Percentiles rank a stretch among this genome's conserved stretches.
These are phyloP conservation scores for Nemania diffusa DNA, from an alignment of 2,329 filamentous ascomycete genomes.

Conservation along the genomic window DNA sequence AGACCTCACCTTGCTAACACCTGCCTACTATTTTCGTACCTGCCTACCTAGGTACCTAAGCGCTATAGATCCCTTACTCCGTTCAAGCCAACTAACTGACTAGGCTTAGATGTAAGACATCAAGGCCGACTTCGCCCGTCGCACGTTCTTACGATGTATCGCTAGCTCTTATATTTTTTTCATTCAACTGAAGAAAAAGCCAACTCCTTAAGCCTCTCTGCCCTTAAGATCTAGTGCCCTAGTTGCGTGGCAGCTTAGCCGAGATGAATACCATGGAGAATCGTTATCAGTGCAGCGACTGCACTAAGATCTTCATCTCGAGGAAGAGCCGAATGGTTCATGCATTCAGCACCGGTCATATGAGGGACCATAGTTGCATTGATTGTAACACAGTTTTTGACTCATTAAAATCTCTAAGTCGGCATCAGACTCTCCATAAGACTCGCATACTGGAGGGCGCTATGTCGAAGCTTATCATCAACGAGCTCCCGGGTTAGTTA, in stretches of 20 bases:
- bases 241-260: background rate
- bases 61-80: too few relatives aligned
- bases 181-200: background rate
- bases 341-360: background rate
- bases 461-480: background rate
- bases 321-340: background rate
- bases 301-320: background rate
- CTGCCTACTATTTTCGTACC: background rate
- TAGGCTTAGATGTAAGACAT: background rate
- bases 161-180: background rate
- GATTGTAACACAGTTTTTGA: constrained; percentile 1
- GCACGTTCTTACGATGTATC: background rate
- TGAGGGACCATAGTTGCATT: background rate
- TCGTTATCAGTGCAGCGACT: constrained; percentile 2
- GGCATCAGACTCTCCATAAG: background rate
- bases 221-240: background rate
- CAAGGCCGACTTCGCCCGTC: background rate
- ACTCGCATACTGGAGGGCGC: background rate
- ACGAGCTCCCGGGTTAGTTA: background rate
- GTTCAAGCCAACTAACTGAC: background rate
- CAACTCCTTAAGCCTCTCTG: background rate
- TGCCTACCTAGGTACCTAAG: background rate
- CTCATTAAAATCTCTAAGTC: background rate
- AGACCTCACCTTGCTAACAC: too few relatives aligned
- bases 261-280: background rate